Evolutionary conservation across 2,329 filamentous ascomycete species (phyloP).

Genomic region (Pseudocercospora fijiensis): DNA sequence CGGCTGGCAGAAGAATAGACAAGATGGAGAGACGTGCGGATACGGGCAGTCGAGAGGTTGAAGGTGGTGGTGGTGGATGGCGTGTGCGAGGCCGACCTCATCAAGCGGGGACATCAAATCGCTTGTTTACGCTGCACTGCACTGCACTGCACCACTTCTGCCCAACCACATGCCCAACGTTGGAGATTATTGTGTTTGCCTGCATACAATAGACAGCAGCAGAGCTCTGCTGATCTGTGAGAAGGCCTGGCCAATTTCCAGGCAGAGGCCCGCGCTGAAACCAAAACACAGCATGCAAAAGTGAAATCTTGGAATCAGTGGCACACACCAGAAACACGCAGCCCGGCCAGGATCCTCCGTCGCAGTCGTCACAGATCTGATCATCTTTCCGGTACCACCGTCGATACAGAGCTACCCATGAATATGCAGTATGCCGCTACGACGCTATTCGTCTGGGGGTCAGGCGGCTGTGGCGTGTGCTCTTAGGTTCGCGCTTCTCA

Average conservation of each 20-base stretch:
- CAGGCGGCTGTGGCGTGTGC: constrained; percentile 11
- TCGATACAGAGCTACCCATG: constrained; percentile 6
- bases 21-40: not conserved
- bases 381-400: constrained; percentile 9
- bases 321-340: constrained; percentile 12
- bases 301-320: constrained; percentile 4
- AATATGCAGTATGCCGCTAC: not conserved
- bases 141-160: not conserved
- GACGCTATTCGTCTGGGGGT: not conserved
- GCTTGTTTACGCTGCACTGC: not conserved
- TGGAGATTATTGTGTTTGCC: constrained; percentile 1
- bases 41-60: not conserved
- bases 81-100: not conserved
- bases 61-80: not conserved
- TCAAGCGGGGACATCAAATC: not conserved
- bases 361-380: not conserved
- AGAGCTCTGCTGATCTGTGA: constrained; percentile 2
- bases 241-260: constrained; percentile 1
- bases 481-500: not conserved
- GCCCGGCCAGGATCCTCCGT: constrained; percentile 5
- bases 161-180: not conserved
- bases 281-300: constrained; percentile 5
- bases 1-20: not conserved
- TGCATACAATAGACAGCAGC: constrained; percentile 7
- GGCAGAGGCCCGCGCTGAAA: not conserved